phyloP scores from a whole-genome alignment of 345 rosid species.

The Hypericum androsaemum region DNA sequence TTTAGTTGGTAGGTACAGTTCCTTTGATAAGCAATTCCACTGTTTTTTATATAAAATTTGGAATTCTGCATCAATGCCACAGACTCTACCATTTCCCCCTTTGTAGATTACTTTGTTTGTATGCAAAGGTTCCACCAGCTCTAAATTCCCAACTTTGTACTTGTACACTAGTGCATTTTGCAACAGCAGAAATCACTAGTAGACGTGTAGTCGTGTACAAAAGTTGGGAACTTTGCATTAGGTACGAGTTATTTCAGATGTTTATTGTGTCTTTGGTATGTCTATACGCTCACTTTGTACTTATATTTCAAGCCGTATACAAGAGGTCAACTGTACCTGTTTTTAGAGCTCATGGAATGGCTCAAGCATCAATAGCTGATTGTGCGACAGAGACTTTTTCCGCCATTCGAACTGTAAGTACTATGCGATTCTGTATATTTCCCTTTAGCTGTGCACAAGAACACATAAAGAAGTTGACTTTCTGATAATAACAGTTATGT shows the following conservation, averaged over 20 bases:
- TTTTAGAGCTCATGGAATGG: slow-evolving; percentile 76
- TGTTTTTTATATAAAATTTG: slow-evolving; percentile 4
- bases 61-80: neutral
- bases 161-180: neutral
- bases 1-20: slow-evolving; percentile 58
- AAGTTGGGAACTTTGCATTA: no score
- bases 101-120: no score
- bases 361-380: slow-evolving; percentile 90
- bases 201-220: neutral
- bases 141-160: neutral
- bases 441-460: slow-evolving; percentile 5
- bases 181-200: neutral
- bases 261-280: no score
- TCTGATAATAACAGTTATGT: no score
- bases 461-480: neutral
- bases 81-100: no score
- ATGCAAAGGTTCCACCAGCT: no score
- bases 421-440: slow-evolving; percentile 6
- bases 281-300: slow-evolving; percentile 1
- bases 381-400: slow-evolving; percentile 88
- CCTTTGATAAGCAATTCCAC: slow-evolving; percentile 3
- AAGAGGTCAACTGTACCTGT: slow-evolving; percentile 83
- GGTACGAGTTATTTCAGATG: no score
- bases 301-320: slow-evolving; percentile 47
- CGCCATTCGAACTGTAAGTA: slow-evolving; percentile 86